These are phyloP conservation scores for Euphorbia tirucalli DNA, from an alignment of 345 rosid genomes.

Conservation along the genomic window DNA sequence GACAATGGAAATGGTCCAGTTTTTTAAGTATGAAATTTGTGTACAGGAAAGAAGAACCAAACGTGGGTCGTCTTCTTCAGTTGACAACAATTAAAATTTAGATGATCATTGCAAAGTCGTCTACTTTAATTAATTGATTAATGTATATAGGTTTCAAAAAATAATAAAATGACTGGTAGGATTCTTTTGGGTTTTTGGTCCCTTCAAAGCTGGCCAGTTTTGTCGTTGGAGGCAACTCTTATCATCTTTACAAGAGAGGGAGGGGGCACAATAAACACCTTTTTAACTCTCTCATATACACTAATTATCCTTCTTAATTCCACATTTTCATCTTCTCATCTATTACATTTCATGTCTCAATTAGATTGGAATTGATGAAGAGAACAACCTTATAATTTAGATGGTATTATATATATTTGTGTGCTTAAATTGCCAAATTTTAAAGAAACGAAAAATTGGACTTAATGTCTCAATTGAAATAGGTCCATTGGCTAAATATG, in stretches of 20 bases:
- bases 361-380: no score
- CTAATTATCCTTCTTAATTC: no score
- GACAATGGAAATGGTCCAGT: conserved; percentile 23
- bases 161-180: conserved; percentile 11
- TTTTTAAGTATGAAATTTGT: background rate
- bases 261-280: no score
- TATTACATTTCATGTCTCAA: no score
- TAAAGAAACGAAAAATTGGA: no score
- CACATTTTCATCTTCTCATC: no score
- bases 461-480: no score
- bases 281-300: no score
- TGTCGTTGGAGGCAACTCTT: conserved; percentile 44
- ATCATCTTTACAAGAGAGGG: background rate
- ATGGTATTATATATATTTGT: no score
- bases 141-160: background rate
- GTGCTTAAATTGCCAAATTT: no score
- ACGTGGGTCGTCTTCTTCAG: conserved; percentile 36
- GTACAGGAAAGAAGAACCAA: conserved; percentile 19
- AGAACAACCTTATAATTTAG: background rate
- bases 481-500: no score
- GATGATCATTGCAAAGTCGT: conserved; percentile 18
- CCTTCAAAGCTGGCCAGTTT: conserved; percentile 45
- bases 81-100: conserved; percentile 27
- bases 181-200: conserved; percentile 29
- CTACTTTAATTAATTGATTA: conserved; percentile 10